Evolutionary conservation across 2,329 filamentous ascomycete species (phyloP), one percentile per base, ranked within the genome.

Genomic region (Trichoderma asperellum): DNA sequence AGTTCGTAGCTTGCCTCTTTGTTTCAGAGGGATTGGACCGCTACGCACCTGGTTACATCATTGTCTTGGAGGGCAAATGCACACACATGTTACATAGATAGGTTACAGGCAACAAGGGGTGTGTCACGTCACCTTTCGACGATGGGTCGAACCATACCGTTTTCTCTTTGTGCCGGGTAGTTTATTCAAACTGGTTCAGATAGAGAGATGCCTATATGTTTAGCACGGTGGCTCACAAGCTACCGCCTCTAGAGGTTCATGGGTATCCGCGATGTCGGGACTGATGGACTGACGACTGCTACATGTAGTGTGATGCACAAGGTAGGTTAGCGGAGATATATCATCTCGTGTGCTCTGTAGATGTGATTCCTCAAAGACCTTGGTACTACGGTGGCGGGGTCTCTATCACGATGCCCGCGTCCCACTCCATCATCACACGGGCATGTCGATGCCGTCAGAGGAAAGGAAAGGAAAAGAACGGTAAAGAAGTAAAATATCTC

Each of bases 191-290:
- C 18, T 7, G 6, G 29, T 16, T 8, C 12, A 4, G 11, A 24
- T 7, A 16, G 27, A 56, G 27, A 18, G 18, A n/a, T n/a, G 24
- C 24, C 24, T 24, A 24, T 24, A 24, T 24, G 12, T n/a, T 34
- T 8, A n/a, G 27, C 53, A 29, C 18, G 18, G 53, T 34, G 29
- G 29, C 27, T 11, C 11, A 18, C 14, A 16, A 8, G 1, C 7
- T n/a, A 43, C 7, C 6, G 5, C n/a, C 27, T 34, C 29, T 5
- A 14, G 16, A 21, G 47, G 14, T 21, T 56, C 16, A 56, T 32
- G 10, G 27, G 27, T 10, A 37, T 49, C 63, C 55, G 29, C 32
- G 53, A 67, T 67, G 40, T 29, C 37, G 37, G 53, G 63, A 67
- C n/a, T 16, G 40, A 37, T 14, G 16, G 40, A n/a, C 29, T 52